A percentile compares a stretch with the other conserved stretches of the same genome.
Evolutionary conservation across 352 stramenopile species (phyloP).

Genomic region (Aphanomyces astaci): DNA sequence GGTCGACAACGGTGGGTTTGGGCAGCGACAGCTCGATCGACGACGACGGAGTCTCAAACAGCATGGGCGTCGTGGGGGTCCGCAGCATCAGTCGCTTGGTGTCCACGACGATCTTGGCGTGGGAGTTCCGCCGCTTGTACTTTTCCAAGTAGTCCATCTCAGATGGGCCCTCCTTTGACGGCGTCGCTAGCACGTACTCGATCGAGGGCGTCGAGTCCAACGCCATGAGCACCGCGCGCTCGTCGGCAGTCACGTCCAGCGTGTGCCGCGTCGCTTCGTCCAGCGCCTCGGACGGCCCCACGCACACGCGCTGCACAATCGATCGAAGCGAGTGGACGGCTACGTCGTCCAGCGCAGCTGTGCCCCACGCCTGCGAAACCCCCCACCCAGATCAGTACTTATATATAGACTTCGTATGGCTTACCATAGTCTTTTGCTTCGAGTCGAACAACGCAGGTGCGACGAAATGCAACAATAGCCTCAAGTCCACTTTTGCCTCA

Average conservation of each 20-base stretch:
- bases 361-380: constrained; percentile 13
- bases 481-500: constrained; percentile 35
- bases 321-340: not conserved
- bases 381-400: not conserved
- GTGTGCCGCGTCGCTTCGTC: not conserved
- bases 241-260: not conserved
- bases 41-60: constrained; percentile 4
- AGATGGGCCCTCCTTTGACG: not conserved
- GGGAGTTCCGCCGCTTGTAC: not conserved
- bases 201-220: constrained; percentile 10
- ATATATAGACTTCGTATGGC: constrained; percentile 10
- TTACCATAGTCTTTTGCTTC: constrained; percentile 64
- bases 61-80: not conserved
- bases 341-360: not conserved
- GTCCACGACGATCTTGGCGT: not conserved
- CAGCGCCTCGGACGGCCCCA: not conserved
- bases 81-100: not conserved
- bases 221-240: not conserved
- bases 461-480: constrained; percentile 58
- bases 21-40: constrained; percentile 1
- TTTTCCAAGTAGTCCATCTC: constrained; percentile 3
- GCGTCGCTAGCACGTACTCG: constrained; percentile 15
- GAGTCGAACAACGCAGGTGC: constrained; percentile 57
- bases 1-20: not conserved
- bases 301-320: not conserved